phyloP scores from a whole-genome alignment of 140 eudicot species.

The Ambrosia hybrid region DNA sequence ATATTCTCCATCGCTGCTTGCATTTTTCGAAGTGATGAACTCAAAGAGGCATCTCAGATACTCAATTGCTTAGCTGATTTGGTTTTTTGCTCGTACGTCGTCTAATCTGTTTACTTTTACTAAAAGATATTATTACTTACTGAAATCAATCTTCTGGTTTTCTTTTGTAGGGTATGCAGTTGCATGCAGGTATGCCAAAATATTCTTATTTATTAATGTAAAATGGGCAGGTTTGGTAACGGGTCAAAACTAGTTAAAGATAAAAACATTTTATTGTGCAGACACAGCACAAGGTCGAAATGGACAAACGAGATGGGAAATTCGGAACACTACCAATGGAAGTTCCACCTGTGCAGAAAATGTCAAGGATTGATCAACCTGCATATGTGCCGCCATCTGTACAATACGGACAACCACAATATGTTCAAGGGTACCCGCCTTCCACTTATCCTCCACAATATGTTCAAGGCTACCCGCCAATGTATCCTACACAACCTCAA shows the following conservation, averaged over 20 bases:
- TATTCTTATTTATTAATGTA: background rate
- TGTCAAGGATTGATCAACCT: slow-evolving; percentile 56
- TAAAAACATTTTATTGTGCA: slow-evolving; percentile 19
- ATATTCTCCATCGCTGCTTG: slow-evolving; percentile 63
- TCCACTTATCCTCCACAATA: slow-evolving; percentile 29
- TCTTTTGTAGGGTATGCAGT: slow-evolving; percentile 61
- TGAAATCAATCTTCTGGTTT: background rate
- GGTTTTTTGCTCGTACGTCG: slow-evolving; percentile 68
- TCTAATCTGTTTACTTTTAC: background rate
- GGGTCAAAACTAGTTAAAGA: background rate
- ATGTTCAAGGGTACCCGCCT: slow-evolving; percentile 41
- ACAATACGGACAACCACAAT: slow-evolving; percentile 38
- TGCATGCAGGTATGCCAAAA: slow-evolving; percentile 64
- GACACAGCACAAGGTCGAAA: slow-evolving; percentile 97
- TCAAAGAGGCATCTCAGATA: slow-evolving; percentile 67
- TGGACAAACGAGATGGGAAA: slow-evolving; percentile 95
- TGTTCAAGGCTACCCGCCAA: slow-evolving; percentile 37
- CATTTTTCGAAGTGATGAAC: slow-evolving; percentile 69
- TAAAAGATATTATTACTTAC: background rate
- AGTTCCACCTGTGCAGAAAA: slow-evolving; percentile 53
- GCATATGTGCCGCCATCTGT: slow-evolving; percentile 35
- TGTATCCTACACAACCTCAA: slow-evolving; percentile 41
- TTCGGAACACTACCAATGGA: slow-evolving; percentile 51
- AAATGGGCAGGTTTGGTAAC: background rate
- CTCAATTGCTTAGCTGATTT: slow-evolving; percentile 62